A percentile compares a stretch with the other conserved stretches of the same genome.
phyloP scores from a whole-genome alignment of 768 basidiomycete genomes.

The Boletellus emodensis region DNA sequence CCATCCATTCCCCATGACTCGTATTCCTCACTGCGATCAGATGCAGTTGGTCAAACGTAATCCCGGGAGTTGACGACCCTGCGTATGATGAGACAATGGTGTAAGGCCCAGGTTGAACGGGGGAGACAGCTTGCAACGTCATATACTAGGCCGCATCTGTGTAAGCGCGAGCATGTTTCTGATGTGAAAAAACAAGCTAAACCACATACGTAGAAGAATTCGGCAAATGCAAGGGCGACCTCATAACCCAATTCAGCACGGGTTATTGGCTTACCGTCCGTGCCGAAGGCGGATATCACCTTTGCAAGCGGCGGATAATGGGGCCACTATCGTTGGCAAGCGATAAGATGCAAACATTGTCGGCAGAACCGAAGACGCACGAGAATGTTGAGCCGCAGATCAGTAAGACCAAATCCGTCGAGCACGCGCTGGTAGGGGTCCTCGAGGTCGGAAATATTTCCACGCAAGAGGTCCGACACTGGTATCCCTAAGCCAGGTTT shows the following conservation, averaged over 20 bases:
- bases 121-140: constrained; percentile 9
- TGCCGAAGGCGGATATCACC: constrained; percentile 20
- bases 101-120: constrained; percentile 18
- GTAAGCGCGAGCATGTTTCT: constrained; percentile 1
- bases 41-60: constrained; percentile 22
- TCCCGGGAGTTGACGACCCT: constrained; percentile 15
- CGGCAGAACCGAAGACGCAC: constrained; percentile 9
- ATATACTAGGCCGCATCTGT: constrained; percentile 13
- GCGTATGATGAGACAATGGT: constrained; percentile 8
- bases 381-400: constrained; percentile 21
- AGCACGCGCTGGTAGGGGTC: constrained; percentile 18
- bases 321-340: constrained; percentile 20
- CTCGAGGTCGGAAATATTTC: constrained; percentile 19
- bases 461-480: constrained; percentile 24
- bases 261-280: constrained; percentile 15
- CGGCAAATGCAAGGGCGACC: constrained; percentile 28
- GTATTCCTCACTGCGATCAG: constrained; percentile 26
- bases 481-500: constrained; percentile 15
- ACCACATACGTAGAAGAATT: constrained; percentile 26
- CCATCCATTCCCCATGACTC: constrained; percentile 26
- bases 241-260: constrained; percentile 26
- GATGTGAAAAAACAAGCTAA: not conserved
- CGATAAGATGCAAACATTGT: not conserved
- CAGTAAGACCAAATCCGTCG: constrained; percentile 15
- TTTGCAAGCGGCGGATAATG: constrained; percentile 24